Base-by-base conservation (phyloP, 169 alveolate species). In the Cardiosporidium cionae region DNA sequence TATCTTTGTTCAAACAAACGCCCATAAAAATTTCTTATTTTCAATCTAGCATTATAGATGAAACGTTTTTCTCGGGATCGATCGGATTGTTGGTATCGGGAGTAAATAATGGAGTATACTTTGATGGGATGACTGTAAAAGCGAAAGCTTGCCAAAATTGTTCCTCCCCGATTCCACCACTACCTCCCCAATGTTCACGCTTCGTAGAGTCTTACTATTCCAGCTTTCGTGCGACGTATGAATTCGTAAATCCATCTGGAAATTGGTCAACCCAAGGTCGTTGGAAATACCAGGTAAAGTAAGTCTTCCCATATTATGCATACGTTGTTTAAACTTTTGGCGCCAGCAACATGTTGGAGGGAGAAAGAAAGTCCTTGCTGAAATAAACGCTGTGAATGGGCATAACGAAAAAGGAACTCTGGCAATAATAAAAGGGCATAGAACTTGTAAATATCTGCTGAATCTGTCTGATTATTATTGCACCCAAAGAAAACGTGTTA, bases 61-160 rank as follows among this genome's bases (percentile, higher is more conserved):
- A 90, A 73, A 77, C 91, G 7, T 86, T 90, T 58, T 65, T 87
- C 70, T 84, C 90, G 62, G 96, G 96, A 22, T 80, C 90, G 16
- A 87, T 91, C 35, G 95, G 93, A 3, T 84, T 91, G 64, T 91
- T 89, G 72, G 83, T 94, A 7, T 86, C 88, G 62, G 94, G 94
- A 32, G 80, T 86, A 74, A 87, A 87, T 1, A 91, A 87, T 29
- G 91, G 93, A 28, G 86, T 88, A 23, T 89, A 86, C 78, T 91
- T 86, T 54, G 95, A 90, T 77, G 84, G 82, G 16, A 65, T 91
- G 32, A 70, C 74, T 28, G 78, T 91, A n/a, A 82, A 72, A 36
- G 92, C 94, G n/a, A 83, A 66, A 27, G 82, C 90, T 1, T 80
- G 89, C 37, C 65, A 69, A 27, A 79, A 73, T 36, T 80, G 80